Evolutionary conservation across 371 early-diverging fungal species (phyloP), one percentile per base, ranked within the genome.

Genomic region (Mucor piriformis): DNA sequence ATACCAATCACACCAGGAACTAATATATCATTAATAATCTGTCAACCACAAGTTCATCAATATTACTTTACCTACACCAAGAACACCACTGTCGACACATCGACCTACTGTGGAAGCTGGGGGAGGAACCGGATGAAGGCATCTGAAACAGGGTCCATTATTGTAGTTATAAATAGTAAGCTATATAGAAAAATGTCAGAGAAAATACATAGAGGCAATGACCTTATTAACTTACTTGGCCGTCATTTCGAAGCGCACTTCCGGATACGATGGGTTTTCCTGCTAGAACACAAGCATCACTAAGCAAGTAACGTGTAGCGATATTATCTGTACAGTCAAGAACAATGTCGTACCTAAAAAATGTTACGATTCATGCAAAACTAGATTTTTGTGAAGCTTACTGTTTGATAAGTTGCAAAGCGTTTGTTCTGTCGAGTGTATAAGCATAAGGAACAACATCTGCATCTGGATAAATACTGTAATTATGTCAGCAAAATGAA

Each of bases 11-110:
- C 79, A 6, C 99, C 99, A 0, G 95, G 91, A 3, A 98, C 95
- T 83, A 60, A 7, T n/a, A n/a, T n/a, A n/a, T n/a, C n/a, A n/a
- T n/a, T n/a, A n/a, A n/a, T n/a, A n/a, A n/a, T n/a, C n/a, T n/a
- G n/a, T n/a, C n/a, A n/a, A n/a, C n/a, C n/a, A n/a, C n/a, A n/a
- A n/a, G n/a, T n/a, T n/a, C n/a, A n/a, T n/a, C n/a, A 24, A 56
- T 42, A 58, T 35, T 11, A 1, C 66, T 66, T 59, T 75, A 82
- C 88, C 83, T 15, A 92, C 92, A 34, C 99, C 99, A 38, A 99
- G 74, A 7, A 99, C 98, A n/a, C 99, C 99, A n/a, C 91, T 92
- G 65, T 96, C 96, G 12, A 89, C 84, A 74, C 99, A 99, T 69
- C 87, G 94, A 15, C 89, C 86, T 25, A 95, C 92, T 12, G 93